These are phyloP conservation scores for Annulohypoxylon moriforme DNA, from an alignment of 495 filamentous ascomycete species.

Conservation along the genomic window DNA sequence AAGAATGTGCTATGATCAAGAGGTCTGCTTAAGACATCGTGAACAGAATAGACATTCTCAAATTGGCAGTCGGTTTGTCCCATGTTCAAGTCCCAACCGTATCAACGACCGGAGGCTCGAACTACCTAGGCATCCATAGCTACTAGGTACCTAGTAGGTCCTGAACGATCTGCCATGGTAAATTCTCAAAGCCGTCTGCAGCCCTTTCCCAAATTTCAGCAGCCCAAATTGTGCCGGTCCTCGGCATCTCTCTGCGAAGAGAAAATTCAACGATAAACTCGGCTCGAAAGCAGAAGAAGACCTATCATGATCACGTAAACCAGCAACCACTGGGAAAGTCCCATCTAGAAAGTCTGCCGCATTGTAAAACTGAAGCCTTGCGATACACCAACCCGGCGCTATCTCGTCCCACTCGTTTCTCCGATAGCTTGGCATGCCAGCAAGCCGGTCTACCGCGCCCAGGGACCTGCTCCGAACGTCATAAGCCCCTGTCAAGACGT, in stretches of 20 bases:
- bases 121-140: neutral
- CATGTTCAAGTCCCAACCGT: constrained; percentile 14
- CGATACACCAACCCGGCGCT: constrained; percentile 34
- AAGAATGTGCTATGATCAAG: constrained; percentile 47
- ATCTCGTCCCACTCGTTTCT: constrained; percentile 30
- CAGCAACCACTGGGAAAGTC: constrained; percentile 2
- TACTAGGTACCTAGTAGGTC: constrained; percentile 5
- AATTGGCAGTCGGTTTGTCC: constrained; percentile 36
- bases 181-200: constrained; percentile 13
- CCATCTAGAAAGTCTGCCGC: constrained; percentile 4
- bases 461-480: constrained; percentile 34
- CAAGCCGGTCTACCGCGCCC: constrained; percentile 30
- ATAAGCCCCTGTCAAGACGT: constrained; percentile 38
- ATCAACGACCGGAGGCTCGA: neutral
- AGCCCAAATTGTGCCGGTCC: neutral
- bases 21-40: constrained; percentile 16
- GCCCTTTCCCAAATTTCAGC: neutral
- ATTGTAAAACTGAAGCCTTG: constrained; percentile 25
- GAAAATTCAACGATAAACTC: neutral
- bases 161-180: neutral
- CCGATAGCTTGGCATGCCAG: constrained; percentile 37
- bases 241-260: neutral
- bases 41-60: constrained; percentile 29
- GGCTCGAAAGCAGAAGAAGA: neutral
- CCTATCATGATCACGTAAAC: neutral